These are phyloP conservation scores for Carex scoparia DNA, from an alignment of 176 grass and related monocot species.

Conservation along the genomic window DNA sequence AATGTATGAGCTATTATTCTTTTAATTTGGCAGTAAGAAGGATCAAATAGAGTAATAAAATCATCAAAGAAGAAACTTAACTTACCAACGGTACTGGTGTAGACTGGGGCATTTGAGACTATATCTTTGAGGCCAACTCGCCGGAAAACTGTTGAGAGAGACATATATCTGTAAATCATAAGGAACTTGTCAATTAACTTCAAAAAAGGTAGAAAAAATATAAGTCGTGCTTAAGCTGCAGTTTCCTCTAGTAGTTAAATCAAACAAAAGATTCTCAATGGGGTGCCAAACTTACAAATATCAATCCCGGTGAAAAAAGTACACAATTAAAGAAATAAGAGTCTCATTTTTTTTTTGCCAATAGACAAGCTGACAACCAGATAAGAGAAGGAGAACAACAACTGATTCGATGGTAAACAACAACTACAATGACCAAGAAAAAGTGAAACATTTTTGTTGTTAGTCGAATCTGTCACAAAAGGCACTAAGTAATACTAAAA, in stretches of 20 bases:
- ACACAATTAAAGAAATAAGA: not conserved
- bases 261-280: not conserved
- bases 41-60: not conserved
- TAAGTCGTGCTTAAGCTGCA: not conserved
- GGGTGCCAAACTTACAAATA: not conserved
- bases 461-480: not conserved
- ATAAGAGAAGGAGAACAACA: not conserved
- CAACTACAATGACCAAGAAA: not conserved
- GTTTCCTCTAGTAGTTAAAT: not conserved
- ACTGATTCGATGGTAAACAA: not conserved
- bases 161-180: slow-evolving; percentile 28
- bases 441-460: not conserved
- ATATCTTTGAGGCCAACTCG: slow-evolving; percentile 67
- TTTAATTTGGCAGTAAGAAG: not conserved
- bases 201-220: not conserved
- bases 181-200: not conserved
- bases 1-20: not conserved
- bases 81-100: slow-evolving; percentile 44
- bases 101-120: slow-evolving; percentile 50
- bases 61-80: not conserved
- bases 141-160: slow-evolving; percentile 52
- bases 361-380: not conserved
- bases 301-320: not conserved
- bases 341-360: not conserved
- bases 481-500: not conserved